Conservation (phyloP, 805 yeast genomes). For the Metschnikowia orientalis region DNA sequence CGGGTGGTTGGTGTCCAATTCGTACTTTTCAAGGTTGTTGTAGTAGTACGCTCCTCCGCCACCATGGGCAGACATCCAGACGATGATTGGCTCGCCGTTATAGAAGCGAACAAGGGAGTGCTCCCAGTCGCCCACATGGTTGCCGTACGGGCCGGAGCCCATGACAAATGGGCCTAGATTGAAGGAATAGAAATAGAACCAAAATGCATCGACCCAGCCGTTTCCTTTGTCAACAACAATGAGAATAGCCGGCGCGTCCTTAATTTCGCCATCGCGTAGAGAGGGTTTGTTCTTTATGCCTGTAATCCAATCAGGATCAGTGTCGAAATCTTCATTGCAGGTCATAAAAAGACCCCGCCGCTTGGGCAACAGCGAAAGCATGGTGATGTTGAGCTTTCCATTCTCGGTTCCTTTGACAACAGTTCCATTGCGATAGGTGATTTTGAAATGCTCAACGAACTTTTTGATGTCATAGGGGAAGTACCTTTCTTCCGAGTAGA, state of each 20-base stretch:
- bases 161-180: slow-evolving; percentile 94
- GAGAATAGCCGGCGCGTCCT: slow-evolving; percentile 73
- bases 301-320: slow-evolving; percentile 78
- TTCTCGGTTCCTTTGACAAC: slow-evolving; percentile 29
- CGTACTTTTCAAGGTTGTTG: slow-evolving; percentile 66
- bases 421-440: slow-evolving; percentile 50
- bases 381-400: slow-evolving; percentile 25
- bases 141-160: slow-evolving; percentile 97
- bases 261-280: slow-evolving; percentile 63
- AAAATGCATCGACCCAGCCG: slow-evolving; percentile 91
- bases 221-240: slow-evolving; percentile 89
- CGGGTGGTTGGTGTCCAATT: slow-evolving; percentile 48
- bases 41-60: slow-evolving; percentile 90
- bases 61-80: slow-evolving; percentile 98
- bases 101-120: slow-evolving; percentile 84
- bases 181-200: slow-evolving; percentile 95
- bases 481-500: slow-evolving; percentile 85
- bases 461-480: slow-evolving; percentile 76
- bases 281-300: slow-evolving; percentile 67
- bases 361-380: slow-evolving; percentile 30
- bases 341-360: slow-evolving; percentile 51
- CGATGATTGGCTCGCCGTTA: slow-evolving; percentile 71
- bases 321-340: slow-evolving; percentile 63
- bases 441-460: slow-evolving; percentile 62
- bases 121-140: slow-evolving; percentile 98